Evolutionary conservation across 441 rosid genomes (phyloP).

Genomic region (Breynia disticha): DNA sequence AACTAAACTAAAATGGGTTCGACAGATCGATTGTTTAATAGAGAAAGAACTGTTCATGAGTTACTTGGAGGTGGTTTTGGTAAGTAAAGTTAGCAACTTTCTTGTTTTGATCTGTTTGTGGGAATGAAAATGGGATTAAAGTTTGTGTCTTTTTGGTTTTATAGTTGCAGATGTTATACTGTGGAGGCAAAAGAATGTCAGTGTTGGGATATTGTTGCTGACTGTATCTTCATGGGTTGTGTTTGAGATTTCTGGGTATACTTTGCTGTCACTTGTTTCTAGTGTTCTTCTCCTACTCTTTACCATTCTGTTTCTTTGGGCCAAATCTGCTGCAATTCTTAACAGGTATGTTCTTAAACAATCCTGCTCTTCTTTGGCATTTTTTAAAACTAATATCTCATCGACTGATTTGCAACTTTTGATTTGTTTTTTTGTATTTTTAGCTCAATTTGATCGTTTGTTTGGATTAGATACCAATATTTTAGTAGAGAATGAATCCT

Average conservation of each 20-base stretch:
- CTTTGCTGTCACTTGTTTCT: conserved; percentile 70
- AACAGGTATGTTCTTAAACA: conserved; percentile 39
- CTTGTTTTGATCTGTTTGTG: background rate
- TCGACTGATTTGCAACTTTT: background rate
- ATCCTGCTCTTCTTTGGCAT: background rate
- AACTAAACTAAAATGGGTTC: conserved; percentile 18
- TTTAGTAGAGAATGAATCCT: no score
- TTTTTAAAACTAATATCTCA: background rate
- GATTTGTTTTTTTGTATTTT: background rate
- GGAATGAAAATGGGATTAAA: background rate
- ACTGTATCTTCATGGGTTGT: conserved; percentile 77
- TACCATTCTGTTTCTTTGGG: conserved; percentile 77
- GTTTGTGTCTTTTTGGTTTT: conserved; percentile 7
- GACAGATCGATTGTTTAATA: conserved; percentile 44
- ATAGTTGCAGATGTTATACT: conserved; percentile 90
- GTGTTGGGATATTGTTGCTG: conserved; percentile 52
- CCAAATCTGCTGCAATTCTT: conserved; percentile 90
- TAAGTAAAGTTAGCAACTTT: conserved; percentile 20
- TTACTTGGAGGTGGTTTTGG: conserved; percentile 76
- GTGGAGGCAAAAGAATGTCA: conserved; percentile 67
- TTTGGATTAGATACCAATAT: no score
- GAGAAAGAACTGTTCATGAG: conserved; percentile 64
- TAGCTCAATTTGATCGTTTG: no score
- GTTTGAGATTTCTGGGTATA: conserved; percentile 78
- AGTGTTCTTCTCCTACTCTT: conserved; percentile 81